Evolutionary conservation across 176 grass and related monocot species (phyloP), one percentile per base, ranked within the genome.

Genomic region (Carex parvula): DNA sequence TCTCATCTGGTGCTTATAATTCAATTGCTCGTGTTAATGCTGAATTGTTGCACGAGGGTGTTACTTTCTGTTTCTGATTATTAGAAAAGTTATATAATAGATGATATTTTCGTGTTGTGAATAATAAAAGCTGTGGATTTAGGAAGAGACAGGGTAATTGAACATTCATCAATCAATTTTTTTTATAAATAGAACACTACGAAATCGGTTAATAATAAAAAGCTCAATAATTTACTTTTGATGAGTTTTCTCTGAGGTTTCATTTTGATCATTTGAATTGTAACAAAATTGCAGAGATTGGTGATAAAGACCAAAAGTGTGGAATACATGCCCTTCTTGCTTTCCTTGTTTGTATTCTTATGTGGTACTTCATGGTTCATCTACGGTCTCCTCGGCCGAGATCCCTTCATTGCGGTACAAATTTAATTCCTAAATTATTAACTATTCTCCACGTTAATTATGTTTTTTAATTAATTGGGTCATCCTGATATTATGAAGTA

Each of bases 221-320:
- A 17, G 12, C 22, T 55, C 14, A 55, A 16, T 50, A 75, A 17
- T 60, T 60, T 60, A 60, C 18, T 60, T 26, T 75, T 53, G 17
- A 53, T 53, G 29, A 13, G 15, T 30, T 29, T 75, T 48, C 46
- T 32, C 41, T 22, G 70, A 50, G n/a, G 0, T 55, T 30, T 16
- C 72, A 55, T 30, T 29, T 17, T 56, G 14, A 26, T 30, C 0
- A 54, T 57, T 3, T 77, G 26, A 57, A 57, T 30, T 55, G 10
- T 11, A 56, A 56, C 9, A 1, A 56, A 83, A 48, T 60, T 83
- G 89, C 91, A 98, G 96, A 99, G 91, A 87, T 11, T 99, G 89
- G 96, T 99, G 93, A 88, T 99, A 81, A 95, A 92, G 86, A 95
- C 96, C 2, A 99, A 99, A 73, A 99, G 96, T 86, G 96, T 99